These are phyloP conservation scores for Alternaria hordeiaustralica DNA, from an alignment of 2,329 filamentous ascomycete genomes.

Conservation along the genomic window DNA sequence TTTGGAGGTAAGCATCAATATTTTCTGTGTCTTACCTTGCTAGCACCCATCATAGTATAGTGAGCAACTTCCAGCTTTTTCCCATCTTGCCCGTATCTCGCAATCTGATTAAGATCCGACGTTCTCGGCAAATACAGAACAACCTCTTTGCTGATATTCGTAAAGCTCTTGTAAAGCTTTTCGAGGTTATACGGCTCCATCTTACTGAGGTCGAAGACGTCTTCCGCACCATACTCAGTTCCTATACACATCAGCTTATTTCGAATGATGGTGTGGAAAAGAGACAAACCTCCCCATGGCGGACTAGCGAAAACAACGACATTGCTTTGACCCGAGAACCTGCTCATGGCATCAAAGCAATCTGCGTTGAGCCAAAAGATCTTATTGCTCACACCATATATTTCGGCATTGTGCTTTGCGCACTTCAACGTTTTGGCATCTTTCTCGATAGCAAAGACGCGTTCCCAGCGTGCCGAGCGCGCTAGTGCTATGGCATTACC, in stretches of 20 bases:
- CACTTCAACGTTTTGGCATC: conserved; percentile 82
- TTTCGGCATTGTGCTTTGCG: conserved; percentile 86
- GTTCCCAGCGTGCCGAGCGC: conserved; percentile 76
- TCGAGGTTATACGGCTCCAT: conserved; percentile 86
- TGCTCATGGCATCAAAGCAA: conserved; percentile 75
- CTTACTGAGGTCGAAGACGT: conserved; percentile 79
- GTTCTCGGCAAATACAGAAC: conserved; percentile 81
- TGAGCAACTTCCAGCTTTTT: conserved; percentile 60
- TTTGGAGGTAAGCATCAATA: background rate
- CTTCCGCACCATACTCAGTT: conserved; percentile 66
- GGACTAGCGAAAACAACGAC: conserved; percentile 74
- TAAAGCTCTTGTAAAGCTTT: conserved; percentile 50
- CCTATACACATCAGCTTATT: conserved; percentile 50
- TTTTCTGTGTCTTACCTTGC: conserved; percentile 67
- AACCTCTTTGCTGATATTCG: conserved; percentile 56
- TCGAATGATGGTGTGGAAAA: background rate
- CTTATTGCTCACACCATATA: conserved; percentile 79
- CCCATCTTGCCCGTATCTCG: conserved; percentile 39
- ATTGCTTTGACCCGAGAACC: conserved; percentile 58
- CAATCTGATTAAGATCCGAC: conserved; percentile 49
- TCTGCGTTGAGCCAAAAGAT: conserved; percentile 90
- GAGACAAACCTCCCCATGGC: conserved; percentile 72
- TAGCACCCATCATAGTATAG: conserved; percentile 89
- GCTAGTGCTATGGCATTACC: conserved; percentile 97
- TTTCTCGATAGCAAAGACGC: conserved; percentile 87